Evolutionary conservation across 2,329 filamentous ascomycete genomes (phyloP), one percentile per base, ranked within the genome.

Genomic region (Epichloe gansuensis): DNA sequence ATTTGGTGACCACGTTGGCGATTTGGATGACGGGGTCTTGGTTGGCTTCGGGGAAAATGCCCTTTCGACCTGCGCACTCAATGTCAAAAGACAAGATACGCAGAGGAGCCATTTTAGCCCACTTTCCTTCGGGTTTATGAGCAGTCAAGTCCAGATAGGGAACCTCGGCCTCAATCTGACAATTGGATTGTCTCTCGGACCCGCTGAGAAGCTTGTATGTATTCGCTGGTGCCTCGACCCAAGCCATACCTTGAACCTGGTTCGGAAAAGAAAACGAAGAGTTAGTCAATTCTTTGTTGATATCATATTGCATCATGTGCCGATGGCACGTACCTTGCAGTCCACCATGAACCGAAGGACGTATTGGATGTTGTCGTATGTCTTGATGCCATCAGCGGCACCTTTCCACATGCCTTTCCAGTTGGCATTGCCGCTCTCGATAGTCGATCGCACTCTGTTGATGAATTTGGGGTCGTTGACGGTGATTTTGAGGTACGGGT

Each of bases 281-380:
- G n/a, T 25, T 7, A 21, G 34, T 17, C 71, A 60, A 25, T 12
- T 34, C 3, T 17, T 7, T 11, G 9, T 46, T 4, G 25, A 13
- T 13, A 17, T 7, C 8, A 48, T 4, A 21, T 15, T 28, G 21
- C 37, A n/a, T 3, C 17, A 39, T 28, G 25, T 41, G 13, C 8
- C 13, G 23, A 17, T 34, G 13, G 15, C n/a, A 49, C 47, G 13
- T 73, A 88, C 84, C 67, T 91, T 86, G 59, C 87, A 94, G 68
- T 98, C 93, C 48, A 98, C 91, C 93, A 98, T 98, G 70, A 98
- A 97, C 50, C 93, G 81, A 58, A 97, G 71, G 28, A 97, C 82
- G 64, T 96, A 98, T 74, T 95, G 88, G 53, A 98, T 91, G 60
- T 85, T 96, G 73, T 98, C 93, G 62, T 91, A 98, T 0, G 93